Percentiles rank a stretch among this genome's conserved stretches.
Conservation (phyloP, 176 grass and related monocot genomes). For the Carex kokanica region DNA sequence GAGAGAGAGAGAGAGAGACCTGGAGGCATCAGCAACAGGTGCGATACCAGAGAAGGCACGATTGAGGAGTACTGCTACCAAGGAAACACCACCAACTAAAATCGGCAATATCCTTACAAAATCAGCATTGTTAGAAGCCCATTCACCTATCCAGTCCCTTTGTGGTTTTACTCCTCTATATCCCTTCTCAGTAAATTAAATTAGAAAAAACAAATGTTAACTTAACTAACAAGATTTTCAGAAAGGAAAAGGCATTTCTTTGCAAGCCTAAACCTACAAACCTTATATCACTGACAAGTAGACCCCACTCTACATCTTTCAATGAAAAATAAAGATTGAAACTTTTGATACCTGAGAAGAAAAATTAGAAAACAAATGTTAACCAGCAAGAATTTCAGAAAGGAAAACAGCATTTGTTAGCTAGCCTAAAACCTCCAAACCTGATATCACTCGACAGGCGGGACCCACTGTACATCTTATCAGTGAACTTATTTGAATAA, state of each 20-base stretch:
- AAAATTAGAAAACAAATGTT: neutral
- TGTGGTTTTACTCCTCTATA: slow-evolving; percentile 40
- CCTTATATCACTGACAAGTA: neutral
- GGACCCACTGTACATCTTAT: neutral
- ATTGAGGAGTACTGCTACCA: slow-evolving; percentile 80
- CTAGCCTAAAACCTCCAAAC: neutral
- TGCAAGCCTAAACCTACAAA: neutral
- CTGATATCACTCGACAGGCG: neutral
- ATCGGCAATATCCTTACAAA: slow-evolving; percentile 64
- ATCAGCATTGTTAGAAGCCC: slow-evolving; percentile 72
- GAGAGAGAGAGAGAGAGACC: slow-evolving; percentile 35
- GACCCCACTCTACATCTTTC: too few species aligned
- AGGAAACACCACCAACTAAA: slow-evolving; percentile 52
- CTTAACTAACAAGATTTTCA: neutral
- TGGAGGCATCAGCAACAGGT: slow-evolving; percentile 74
- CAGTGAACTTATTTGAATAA: neutral
- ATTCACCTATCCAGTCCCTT: slow-evolving; percentile 63
- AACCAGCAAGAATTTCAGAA: neutral
- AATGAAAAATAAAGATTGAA: neutral
- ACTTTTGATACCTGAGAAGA: slow-evolving; percentile 12
- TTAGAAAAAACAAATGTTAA: neutral
- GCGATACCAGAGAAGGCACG: slow-evolving; percentile 71
- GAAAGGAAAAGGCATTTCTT: neutral
- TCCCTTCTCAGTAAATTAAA: slow-evolving; percentile 17
- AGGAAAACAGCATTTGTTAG: neutral